These are phyloP conservation scores for Agaricales sp. DNA, from an alignment of 1,284 basidiomycete genomes.

Conservation along the genomic window DNA sequence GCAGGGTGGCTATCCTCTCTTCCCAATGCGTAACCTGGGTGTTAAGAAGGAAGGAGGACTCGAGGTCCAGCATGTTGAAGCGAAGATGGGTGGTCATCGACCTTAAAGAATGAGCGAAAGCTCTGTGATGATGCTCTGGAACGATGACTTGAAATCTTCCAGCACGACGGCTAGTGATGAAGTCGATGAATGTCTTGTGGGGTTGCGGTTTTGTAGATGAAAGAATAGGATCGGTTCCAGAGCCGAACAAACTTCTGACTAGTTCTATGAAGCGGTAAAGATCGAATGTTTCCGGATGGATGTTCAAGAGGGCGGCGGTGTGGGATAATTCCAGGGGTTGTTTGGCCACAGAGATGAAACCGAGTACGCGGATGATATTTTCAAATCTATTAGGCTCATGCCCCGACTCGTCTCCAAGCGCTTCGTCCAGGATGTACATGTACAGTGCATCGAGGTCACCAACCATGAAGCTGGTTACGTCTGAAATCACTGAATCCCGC, in stretches of 20 bases:
- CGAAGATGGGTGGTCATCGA: not conserved
- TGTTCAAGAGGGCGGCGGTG: not conserved
- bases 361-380: not conserved
- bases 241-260: not conserved
- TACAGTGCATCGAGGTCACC: not conserved
- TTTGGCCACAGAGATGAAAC: not conserved
- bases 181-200: slow-evolving; percentile 1
- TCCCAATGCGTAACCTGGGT: not conserved
- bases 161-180: not conserved
- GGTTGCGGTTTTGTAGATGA: not conserved
- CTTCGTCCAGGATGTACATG: not conserved
- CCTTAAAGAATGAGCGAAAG: not conserved
- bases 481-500: not conserved
- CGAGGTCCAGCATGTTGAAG: not conserved
- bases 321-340: not conserved
- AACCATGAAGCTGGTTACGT: not conserved
- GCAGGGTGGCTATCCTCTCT: not conserved
- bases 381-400: not conserved
- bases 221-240: not conserved
- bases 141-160: not conserved
- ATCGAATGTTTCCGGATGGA: not conserved
- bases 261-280: not conserved
- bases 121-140: not conserved
- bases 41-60: not conserved
- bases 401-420: not conserved